Conservation (phyloP, 2,329 filamentous ascomycete species). For the Camptophora hylomeconis region DNA sequence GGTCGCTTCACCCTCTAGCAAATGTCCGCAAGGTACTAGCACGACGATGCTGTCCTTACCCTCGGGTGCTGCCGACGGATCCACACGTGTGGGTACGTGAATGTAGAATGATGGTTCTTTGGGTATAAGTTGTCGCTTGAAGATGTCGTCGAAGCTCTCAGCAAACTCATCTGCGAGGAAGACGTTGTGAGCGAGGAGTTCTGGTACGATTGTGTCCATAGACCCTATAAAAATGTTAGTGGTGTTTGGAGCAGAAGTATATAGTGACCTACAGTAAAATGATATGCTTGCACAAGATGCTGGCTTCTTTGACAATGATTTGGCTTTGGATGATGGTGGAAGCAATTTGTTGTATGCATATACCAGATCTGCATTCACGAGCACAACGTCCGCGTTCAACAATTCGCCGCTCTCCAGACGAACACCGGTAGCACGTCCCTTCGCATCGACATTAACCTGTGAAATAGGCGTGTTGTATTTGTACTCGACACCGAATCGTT, state of each 20-base stretch:
- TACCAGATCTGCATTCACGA: conserved; percentile 61
- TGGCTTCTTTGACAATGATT: conserved; percentile 22
- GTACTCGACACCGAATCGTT: conserved; percentile 50
- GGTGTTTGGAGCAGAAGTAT: not conserved
- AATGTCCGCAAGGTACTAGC: conserved; percentile 59
- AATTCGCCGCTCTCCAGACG: conserved; percentile 43
- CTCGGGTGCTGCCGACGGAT: conserved; percentile 52
- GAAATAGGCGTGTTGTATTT: conserved; percentile 46
- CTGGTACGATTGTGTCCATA: conserved; percentile 44
- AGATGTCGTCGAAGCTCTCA: conserved; percentile 64
- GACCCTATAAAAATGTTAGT: conserved; percentile 31
- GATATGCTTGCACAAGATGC: conserved; percentile 58
- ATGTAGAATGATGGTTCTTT: conserved; percentile 62
- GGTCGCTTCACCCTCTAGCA: conserved; percentile 28
- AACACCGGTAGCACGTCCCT: conserved; percentile 47
- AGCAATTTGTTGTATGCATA: conserved; percentile 63
- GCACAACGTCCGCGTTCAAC: conserved; percentile 51
- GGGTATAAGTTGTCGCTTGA: conserved; percentile 55
- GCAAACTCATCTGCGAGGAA: conserved; percentile 62
- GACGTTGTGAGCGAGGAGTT: conserved; percentile 60
- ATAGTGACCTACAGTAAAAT: conserved; percentile 47
- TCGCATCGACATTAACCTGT: conserved; percentile 39
- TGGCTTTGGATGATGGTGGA: conserved; percentile 34
- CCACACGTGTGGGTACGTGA: conserved; percentile 60
- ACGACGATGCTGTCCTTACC: conserved; percentile 55